A percentile compares a stretch with the other conserved stretches of the same genome.
phyloP scores from a whole-genome alignment of 73 alveolate species.

The Symbiodinium natans region DNA sequence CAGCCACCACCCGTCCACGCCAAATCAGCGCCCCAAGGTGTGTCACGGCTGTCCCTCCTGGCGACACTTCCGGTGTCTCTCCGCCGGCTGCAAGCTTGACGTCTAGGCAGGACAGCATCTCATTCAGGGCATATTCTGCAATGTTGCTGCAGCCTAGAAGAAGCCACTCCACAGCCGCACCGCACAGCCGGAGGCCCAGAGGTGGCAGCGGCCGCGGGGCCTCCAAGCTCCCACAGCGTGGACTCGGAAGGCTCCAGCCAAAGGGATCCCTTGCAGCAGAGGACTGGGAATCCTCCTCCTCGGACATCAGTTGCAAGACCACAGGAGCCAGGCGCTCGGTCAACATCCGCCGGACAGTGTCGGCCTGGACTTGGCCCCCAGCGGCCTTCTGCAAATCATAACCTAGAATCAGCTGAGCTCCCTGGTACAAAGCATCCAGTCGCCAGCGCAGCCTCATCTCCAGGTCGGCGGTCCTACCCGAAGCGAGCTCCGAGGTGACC shows the following conservation, averaged over 20 bases:
- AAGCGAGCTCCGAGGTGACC: conserved; percentile 57
- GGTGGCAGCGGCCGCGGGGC: conserved; percentile 28
- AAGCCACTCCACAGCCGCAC: conserved; percentile 66
- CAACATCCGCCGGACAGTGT: conserved; percentile 35
- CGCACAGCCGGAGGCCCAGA: conserved; percentile 45
- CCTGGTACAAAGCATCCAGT: conserved; percentile 36
- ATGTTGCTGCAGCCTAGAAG: conserved; percentile 42
- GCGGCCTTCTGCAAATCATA: conserved; percentile 28
- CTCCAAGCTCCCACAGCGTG: background rate
- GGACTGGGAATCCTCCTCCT: conserved; percentile 22
- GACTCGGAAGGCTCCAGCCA: background rate
- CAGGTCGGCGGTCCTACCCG: conserved; percentile 45
- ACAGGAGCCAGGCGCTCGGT: conserved; percentile 31
- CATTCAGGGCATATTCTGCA: conserved; percentile 52
- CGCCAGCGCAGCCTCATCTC: conserved; percentile 28
- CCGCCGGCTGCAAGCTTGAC: background rate
- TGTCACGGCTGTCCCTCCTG: too few relatives aligned
- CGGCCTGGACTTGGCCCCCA: conserved; percentile 14
- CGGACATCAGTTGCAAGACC: conserved; percentile 56
- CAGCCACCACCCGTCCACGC: conserved; percentile 69
- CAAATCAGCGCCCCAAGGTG: conserved; percentile 28
- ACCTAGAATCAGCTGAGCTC: conserved; percentile 51
- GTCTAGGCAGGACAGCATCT: background rate
- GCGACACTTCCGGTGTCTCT: background rate
- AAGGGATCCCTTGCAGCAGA: background rate